Evolutionary conservation across 2,329 filamentous ascomycete species (phyloP).

Genomic region (Aspergillus viridinutans): DNA sequence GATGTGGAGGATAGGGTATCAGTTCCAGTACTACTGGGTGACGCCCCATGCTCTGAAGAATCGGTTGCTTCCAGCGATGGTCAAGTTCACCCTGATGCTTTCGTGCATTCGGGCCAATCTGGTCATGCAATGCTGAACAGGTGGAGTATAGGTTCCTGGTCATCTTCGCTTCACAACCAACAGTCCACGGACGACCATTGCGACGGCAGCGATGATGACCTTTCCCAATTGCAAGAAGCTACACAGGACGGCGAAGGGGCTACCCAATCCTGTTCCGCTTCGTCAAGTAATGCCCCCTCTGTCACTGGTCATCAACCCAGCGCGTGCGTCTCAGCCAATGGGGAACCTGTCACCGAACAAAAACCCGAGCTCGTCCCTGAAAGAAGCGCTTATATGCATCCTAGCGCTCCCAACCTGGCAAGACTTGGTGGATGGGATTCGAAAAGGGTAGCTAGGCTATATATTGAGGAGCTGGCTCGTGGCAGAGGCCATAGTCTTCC

Average conservation of each 20-base stretch:
- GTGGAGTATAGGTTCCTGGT: conserved; percentile 46
- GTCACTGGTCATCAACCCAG: conserved; percentile 27
- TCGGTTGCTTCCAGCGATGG: conserved; percentile 28
- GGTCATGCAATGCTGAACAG: conserved; percentile 26
- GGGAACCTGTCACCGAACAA: conserved; percentile 39
- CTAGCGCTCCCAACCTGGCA: conserved; percentile 51
- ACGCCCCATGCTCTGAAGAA: conserved; percentile 41
- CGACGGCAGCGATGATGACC: conserved; percentile 35
- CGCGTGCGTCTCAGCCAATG: conserved; percentile 11
- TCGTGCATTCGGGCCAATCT: conserved; percentile 16
- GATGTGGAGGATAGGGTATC: conserved; percentile 51
- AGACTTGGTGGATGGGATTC: conserved; percentile 52
- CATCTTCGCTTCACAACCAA: conserved; percentile 37
- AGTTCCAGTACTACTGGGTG: conserved; percentile 53
- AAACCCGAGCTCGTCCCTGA: conserved; percentile 35
- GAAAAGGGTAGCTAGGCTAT: conserved; percentile 53
- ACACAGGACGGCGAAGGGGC: conserved; percentile 25
- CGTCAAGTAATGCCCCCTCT: conserved; percentile 34
- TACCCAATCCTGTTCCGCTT: conserved; percentile 33
- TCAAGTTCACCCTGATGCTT: conserved; percentile 22
- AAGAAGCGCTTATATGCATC: conserved; percentile 40
- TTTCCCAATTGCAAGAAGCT: conserved; percentile 24
- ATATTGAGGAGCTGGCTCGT: conserved; percentile 47
- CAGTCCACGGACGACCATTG: conserved; percentile 31
- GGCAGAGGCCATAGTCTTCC: conserved; percentile 25